A percentile compares a stretch with the other conserved stretches of the same genome.
Conservation (phyloP, 371 early-diverging fungal species). For the Scutellospora calospora region DNA sequence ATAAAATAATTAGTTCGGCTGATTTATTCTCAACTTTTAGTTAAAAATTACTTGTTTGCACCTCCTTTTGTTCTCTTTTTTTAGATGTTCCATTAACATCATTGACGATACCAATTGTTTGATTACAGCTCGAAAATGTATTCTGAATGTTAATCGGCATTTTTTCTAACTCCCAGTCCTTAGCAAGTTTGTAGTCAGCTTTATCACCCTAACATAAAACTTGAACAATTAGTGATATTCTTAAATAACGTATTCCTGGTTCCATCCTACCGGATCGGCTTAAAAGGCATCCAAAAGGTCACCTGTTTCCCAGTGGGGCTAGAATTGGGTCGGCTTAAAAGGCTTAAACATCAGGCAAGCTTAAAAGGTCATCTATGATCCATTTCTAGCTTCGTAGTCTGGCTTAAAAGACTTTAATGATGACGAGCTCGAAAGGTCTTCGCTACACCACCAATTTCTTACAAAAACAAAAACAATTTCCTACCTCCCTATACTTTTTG, state of each 20-base stretch:
- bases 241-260: background rate
- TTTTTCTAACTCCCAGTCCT: constrained; percentile 1
- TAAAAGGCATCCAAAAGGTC: constrained; percentile 8
- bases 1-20: too few species aligned
- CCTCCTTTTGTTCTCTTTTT: background rate
- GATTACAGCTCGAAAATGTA: constrained; percentile 8
- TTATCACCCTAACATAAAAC: constrained; percentile 7
- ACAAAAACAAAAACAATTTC: background rate
- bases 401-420: constrained; percentile 13
- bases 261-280: constrained; percentile 17
- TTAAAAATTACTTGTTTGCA: background rate
- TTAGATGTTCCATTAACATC: background rate
- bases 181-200: constrained; percentile 24
- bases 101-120: background rate
- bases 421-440: constrained; percentile 3
- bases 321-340: constrained; percentile 5
- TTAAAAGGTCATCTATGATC: background rate
- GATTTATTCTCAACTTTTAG: background rate
- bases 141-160: background rate
- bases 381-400: background rate
- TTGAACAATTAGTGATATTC: constrained; percentile 31
- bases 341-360: background rate
- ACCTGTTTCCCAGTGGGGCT: background rate
- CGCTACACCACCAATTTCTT: background rate
- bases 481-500: background rate